These are phyloP conservation scores for Scheffersomyces spartinae DNA, from an alignment of 805 yeast genomes.

Conservation along the genomic window DNA sequence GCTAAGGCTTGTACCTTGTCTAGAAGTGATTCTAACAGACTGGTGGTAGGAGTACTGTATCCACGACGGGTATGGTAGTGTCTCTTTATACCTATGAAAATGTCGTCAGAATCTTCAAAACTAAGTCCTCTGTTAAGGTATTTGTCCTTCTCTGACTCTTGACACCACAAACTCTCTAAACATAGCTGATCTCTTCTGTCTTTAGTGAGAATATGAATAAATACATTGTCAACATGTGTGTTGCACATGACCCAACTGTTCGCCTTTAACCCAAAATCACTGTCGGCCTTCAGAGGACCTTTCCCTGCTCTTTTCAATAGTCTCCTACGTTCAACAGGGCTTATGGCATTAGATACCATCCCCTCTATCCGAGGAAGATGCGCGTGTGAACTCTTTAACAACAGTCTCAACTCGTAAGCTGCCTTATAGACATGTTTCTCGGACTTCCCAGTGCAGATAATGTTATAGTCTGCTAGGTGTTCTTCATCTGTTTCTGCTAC, in stretches of 20 bases:
- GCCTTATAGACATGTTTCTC: conserved; percentile 32
- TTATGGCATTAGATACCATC: conserved; percentile 20
- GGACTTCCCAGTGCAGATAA: conserved; percentile 29
- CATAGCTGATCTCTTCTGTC: conserved; percentile 26
- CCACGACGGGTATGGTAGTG: conserved; percentile 16
- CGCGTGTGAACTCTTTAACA: too few relatives aligned
- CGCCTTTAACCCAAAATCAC: conserved; percentile 26
- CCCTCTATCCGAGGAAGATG: conserved; percentile 30
- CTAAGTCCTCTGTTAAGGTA: conserved; percentile 5
- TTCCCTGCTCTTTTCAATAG: conserved; percentile 26
- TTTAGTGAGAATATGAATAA: conserved; percentile 26
- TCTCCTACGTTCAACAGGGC: conserved; percentile 25
- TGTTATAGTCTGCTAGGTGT: conserved; percentile 17
- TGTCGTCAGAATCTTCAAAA: conserved; percentile 7
- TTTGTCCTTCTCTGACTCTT: conserved; percentile 10
- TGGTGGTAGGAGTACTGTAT: not conserved
- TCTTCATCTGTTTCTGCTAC: conserved; percentile 6
- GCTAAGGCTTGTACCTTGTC: not conserved
- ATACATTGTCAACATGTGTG: conserved; percentile 18
- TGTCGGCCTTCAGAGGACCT: conserved; percentile 31
- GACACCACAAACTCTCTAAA: conserved; percentile 26
- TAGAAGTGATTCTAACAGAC: not conserved
- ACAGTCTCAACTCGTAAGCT: conserved; percentile 21
- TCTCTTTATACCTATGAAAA: conserved; percentile 15
- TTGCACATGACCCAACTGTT: conserved; percentile 34